Conservation (phyloP, 108 stramenopile species). For the Skeletonema potamos region DNA sequence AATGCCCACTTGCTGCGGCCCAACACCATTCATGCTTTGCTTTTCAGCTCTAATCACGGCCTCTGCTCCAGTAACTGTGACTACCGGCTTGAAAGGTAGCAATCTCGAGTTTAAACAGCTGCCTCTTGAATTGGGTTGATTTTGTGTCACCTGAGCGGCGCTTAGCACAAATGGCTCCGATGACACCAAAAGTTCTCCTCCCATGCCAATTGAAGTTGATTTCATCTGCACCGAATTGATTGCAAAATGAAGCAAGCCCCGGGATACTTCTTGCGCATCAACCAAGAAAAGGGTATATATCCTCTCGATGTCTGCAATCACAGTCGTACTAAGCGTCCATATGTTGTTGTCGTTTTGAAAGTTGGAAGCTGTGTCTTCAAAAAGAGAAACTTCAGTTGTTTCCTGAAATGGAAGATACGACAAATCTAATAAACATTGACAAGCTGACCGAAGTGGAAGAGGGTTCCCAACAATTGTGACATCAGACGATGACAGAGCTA, state of each 20-base stretch:
- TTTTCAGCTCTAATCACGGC: not conserved
- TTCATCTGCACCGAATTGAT: slow-evolving; percentile 2
- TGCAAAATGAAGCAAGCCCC: slow-evolving; percentile 24
- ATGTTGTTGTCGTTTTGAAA: not conserved
- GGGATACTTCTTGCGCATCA: slow-evolving; percentile 3
- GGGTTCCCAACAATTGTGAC: slow-evolving; percentile 30
- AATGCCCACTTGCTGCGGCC: not conserved
- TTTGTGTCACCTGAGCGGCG: slow-evolving; percentile 13
- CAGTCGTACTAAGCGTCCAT: slow-evolving; percentile 8
- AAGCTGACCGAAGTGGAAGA: slow-evolving; percentile 18
- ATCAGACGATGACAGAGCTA: slow-evolving; percentile 9
- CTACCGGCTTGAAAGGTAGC: slow-evolving; percentile 33
- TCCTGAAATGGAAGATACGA: slow-evolving; percentile 26
- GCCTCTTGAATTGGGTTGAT: not conserved
- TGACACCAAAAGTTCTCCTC: slow-evolving; percentile 6
- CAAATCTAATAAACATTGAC: slow-evolving; percentile 11
- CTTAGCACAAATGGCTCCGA: slow-evolving; percentile 13
- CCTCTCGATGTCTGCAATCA: slow-evolving; percentile 4
- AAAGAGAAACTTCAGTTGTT: not conserved
- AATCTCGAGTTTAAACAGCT: slow-evolving; percentile 10
- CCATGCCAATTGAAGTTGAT: not conserved
- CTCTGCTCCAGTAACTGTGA: slow-evolving; percentile 15
- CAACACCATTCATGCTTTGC: not conserved
- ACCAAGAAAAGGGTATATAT: slow-evolving; percentile 19
- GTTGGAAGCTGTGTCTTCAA: not conserved